A percentile compares a stretch with the other conserved stretches of the same genome.
Conservation (phyloP, 2,329 filamentous ascomycete species). For the Colletotrichum cereale region DNA sequence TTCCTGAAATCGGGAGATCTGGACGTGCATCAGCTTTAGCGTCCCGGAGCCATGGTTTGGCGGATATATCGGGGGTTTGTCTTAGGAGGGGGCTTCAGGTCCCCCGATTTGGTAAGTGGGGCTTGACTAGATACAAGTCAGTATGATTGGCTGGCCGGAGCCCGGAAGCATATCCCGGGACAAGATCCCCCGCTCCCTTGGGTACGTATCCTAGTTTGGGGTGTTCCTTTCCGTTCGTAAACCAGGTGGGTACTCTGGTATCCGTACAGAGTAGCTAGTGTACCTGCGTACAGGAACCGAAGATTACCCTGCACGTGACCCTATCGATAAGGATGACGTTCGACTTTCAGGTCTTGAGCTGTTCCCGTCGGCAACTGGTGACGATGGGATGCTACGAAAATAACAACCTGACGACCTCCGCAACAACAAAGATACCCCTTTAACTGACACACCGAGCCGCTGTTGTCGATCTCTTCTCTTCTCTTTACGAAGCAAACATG, state of each 20-base stretch:
- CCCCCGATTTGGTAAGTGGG: background rate
- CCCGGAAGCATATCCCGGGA: background rate
- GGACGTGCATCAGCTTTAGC: constrained; percentile 37
- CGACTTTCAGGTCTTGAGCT: background rate
- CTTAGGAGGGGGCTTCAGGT: background rate
- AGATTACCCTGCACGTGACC: background rate
- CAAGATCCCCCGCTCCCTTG: background rate
- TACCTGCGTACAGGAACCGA: no score
- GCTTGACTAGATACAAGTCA: no score
- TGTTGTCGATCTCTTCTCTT: background rate
- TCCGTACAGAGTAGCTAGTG: no score
- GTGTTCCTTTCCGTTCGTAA: no score
- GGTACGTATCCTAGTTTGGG: no score
- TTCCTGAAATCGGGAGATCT: constrained; percentile 41
- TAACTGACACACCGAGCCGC: background rate
- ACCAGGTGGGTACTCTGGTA: no score
- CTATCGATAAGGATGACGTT: constrained; percentile 29
- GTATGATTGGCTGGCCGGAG: background rate
- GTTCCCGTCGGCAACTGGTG: background rate
- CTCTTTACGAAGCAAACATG: constrained; percentile 53
- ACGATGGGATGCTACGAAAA: background rate
- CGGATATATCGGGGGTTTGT: background rate
- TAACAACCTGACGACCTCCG: background rate
- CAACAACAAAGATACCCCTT: constrained; percentile 7
- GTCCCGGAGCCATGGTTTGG: constrained; percentile 30